A percentile compares a stretch with the other conserved stretches of the same genome.
phyloP scores from a whole-genome alignment of 2,329 filamentous ascomycete genomes.

The Beauveria asiatica region DNA sequence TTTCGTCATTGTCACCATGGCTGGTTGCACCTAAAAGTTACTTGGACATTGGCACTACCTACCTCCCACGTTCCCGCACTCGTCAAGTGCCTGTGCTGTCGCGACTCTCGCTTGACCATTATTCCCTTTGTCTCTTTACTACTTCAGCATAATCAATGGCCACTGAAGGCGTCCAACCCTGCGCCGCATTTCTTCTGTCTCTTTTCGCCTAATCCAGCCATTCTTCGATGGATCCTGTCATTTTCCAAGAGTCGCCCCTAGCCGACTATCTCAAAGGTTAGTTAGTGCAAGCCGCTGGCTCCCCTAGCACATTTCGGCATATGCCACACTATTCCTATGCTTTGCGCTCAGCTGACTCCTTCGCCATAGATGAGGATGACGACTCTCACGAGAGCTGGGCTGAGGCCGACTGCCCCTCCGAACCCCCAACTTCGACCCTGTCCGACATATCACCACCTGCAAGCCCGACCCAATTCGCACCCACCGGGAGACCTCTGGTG shows the following conservation, averaged over 20 bases:
- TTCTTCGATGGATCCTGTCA: constrained; percentile 68
- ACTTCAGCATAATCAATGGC: neutral
- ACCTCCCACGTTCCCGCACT: neutral
- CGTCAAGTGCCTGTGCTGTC: constrained; percentile 4
- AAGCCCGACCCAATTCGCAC: constrained; percentile 45
- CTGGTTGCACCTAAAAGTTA: neutral
- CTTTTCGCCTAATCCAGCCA: neutral
- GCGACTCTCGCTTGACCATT: neutral
- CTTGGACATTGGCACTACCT: neutral
- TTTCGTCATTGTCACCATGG: constrained; percentile 1
- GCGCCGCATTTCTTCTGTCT: neutral
- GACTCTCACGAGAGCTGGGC: constrained; percentile 38
- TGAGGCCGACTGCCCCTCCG: constrained; percentile 29
- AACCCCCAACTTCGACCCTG: constrained; percentile 22
- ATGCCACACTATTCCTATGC: neutral
- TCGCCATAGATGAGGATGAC: constrained; percentile 36
- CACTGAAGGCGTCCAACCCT: neutral
- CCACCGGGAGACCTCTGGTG: constrained; percentile 46
- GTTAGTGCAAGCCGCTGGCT: neutral
- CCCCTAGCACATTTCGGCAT: neutral
- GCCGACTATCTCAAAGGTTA: constrained; percentile 84
- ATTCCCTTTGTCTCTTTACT: constrained; percentile 2
- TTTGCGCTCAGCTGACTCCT: constrained; percentile 6
- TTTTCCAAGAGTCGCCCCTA: constrained; percentile 80
- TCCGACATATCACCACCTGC: constrained; percentile 38